Conservation (phyloP, 331 rosid genomes). For the Rosa hybrid region DNA sequence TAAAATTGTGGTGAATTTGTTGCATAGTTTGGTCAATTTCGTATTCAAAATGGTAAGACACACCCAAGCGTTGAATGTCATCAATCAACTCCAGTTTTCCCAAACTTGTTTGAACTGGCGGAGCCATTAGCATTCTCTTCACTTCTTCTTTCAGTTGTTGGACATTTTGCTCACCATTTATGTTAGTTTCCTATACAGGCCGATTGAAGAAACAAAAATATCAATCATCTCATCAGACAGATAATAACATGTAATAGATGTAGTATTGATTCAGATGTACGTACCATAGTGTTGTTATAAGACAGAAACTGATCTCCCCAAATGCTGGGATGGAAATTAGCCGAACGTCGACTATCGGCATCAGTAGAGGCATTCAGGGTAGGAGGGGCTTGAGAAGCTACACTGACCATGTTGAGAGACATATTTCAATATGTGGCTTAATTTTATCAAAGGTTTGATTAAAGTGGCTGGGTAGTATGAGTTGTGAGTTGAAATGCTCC, state of each 20-base stretch:
- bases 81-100: constrained; percentile 36
- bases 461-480: not conserved
- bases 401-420: not conserved
- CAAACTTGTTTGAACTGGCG: not conserved
- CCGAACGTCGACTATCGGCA: not conserved
- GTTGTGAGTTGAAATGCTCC: not conserved
- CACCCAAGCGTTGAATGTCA: constrained; percentile 39
- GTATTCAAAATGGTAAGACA: constrained; percentile 35
- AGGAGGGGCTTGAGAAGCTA: not conserved
- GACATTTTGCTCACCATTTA: not conserved
- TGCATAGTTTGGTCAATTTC: constrained; percentile 37
- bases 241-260: not conserved
- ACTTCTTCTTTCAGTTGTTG: constrained; percentile 25
- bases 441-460: not conserved
- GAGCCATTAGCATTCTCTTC: constrained; percentile 16
- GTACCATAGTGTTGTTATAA: not conserved
- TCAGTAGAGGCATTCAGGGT: not conserved
- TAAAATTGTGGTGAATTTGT: not conserved
- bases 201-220: too few species aligned
- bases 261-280: not conserved
- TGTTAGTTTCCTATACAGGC: not conserved
- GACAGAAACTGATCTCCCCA: constrained; percentile 2
- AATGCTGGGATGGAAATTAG: not conserved
- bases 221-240: too few species aligned
- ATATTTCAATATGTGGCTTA: not conserved